Evolutionary conservation across 2,329 filamentous ascomycete species (phyloP), one percentile per base, ranked within the genome.

Genomic region (Byssothecium circinans): DNA sequence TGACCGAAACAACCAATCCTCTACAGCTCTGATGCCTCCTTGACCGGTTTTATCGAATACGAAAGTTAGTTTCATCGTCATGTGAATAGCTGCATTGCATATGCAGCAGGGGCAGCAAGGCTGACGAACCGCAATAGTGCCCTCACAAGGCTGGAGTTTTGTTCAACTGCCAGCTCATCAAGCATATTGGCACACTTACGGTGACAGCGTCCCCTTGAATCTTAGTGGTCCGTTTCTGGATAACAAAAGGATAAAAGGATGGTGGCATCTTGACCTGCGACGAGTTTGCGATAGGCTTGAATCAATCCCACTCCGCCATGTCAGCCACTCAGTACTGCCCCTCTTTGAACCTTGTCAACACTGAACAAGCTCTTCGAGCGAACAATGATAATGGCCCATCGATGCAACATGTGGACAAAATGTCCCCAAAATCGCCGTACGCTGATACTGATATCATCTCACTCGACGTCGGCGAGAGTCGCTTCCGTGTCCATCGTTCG

Each of bases 401-500:
- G 6, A 25, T 25, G 10, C 29, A 32, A 32, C 5, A n/a, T 14
- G 14, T 4, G 14, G 29, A 8, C 29, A 14, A 32, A 32, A 10
- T 25, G 6, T 8, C 12, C 6, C 29, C 6, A 4, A 32, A 12
- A n/a, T 32, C 29, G 2, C 60, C 58, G 1, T 64, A 64, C 38
- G 50, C 50, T 8, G 52, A 58, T n/a, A 37, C 49, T 0, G 45
- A 55, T 3, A 53, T 62, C 29, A 47, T 61, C 0, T 47, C 49
- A 2, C 22, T 68, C 12, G 56, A 60, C 32, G 56, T 63, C 2
- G 62, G 64, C 1, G 41, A 56, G 8, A 51, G 48, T 4, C 57
- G 54, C 5, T 68, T 64, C 19, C 40, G 47, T 4, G 41, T 67
- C n/a, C 65, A 67, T 23, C 55, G 59, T 27, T 47, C 45, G 0